Evolutionary conservation across 73 alveolate genomes (phyloP).

Genomic region (Paraurostyla sp.): DNA sequence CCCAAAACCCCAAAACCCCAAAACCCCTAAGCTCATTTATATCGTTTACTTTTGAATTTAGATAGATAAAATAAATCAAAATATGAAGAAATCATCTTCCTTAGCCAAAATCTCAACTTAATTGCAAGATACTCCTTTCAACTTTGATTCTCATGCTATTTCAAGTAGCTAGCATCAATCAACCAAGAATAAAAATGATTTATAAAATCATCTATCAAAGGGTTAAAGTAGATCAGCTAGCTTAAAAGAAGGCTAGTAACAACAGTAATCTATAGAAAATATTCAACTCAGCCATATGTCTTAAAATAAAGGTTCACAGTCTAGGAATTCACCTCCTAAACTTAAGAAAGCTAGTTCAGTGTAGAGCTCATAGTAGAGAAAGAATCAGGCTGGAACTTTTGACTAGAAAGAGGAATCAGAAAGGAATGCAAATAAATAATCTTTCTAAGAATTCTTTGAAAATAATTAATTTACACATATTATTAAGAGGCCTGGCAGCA

Average conservation of each 20-base stretch:
- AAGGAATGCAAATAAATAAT: too few species aligned
- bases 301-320: neutral
- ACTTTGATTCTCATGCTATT: neutral
- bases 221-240: neutral
- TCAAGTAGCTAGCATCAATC: too few species aligned
- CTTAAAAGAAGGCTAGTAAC: neutral
- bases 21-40: too few species aligned
- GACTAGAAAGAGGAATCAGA: neutral
- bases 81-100: slow-evolving; percentile 12
- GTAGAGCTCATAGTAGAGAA: neutral
- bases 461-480: neutral
- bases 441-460: too few species aligned
- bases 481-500: neutral
- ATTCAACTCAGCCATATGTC: neutral
- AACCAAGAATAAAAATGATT: too few species aligned
- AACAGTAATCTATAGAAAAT: neutral
- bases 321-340: slow-evolving; percentile 26
- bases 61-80: neutral
- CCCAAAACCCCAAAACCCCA: too few species aligned
- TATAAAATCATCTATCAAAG: too few species aligned
- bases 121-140: neutral
- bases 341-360: slow-evolving; percentile 22
- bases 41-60: neutral
- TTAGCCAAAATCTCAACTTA: neutral
- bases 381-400: too few species aligned